Base-by-base conservation (phyloP, 1,139 yeast species). In the Geotrichum restrictum region DNA sequence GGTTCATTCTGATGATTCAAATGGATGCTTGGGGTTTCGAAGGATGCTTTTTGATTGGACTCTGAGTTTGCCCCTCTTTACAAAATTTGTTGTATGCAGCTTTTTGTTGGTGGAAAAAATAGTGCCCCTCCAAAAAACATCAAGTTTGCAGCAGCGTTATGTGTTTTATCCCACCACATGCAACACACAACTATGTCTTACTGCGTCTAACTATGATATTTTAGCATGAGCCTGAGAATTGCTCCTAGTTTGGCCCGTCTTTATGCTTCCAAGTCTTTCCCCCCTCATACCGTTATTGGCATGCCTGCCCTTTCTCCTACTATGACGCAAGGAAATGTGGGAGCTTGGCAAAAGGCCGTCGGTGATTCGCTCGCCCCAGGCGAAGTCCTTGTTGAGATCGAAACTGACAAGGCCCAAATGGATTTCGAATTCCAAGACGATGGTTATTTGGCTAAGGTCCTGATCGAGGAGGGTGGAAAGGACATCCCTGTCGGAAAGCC, bases 391-490 rank as follows among this genome's bases (percentile, higher is more conserved):
- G 97, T 96, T 54, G 98, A 93, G 73, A 85, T 93, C 61, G 98
- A 93, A 75, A 93, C 99, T 61, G 99, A 93, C 72, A 93, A 93
- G 78, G 98, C 99, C 55, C 85, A 91, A 60, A 93, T 93, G 96
- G 99, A 94, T 74, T 93, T 89, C 66, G 99, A 93, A 74, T 93
- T 93, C 78, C 98, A 91, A 76, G 99, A 94, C 64, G 99, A 94
- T 56, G 99, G 98, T 56, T 89, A 69, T 75, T 77, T 93, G 67
- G 98, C 98, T 61, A 88, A 93, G 78, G 83, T 89, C 62, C 77
- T 94, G 62, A 78, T 89, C 59, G 89, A 81, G 36, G 91, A 83
- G 60, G 97, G 98, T 52, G 73, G 96, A 56, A 83, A 88, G 72
- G 96, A 93, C 65, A 76, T 94, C 54, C 89, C 95, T 48, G 96